A percentile compares a stretch with the other conserved stretches of the same genome.
Evolutionary conservation across 2,329 filamentous ascomycete species (phyloP).

Genomic region (Sporothrix globosa): DNA sequence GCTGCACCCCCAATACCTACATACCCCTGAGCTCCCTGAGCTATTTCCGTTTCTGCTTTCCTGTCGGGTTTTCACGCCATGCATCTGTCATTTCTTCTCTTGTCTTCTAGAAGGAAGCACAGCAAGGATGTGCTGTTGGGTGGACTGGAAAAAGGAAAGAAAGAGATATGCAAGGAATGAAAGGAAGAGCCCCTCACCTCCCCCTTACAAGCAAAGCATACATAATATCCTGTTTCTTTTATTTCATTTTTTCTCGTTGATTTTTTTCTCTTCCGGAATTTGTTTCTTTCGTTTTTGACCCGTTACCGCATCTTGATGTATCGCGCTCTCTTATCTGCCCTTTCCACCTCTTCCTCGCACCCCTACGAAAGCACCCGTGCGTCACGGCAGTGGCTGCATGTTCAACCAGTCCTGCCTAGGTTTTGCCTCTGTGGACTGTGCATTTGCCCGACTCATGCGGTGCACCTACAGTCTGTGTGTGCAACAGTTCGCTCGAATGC

Average conservation of each 20-base stretch:
- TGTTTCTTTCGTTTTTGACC: not conserved
- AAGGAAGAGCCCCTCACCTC: not conserved
- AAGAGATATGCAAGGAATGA: not conserved
- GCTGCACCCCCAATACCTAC: not conserved
- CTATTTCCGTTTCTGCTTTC: not conserved
- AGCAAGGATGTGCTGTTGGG: slow-evolving; percentile 11
- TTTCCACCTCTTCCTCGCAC: not conserved
- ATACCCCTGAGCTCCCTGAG: not conserved
- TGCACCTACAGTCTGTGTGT: slow-evolving; percentile 15
- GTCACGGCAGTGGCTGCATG: not conserved
- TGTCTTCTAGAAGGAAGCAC: slow-evolving; percentile 24
- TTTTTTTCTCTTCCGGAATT: not conserved
- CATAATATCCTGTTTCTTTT: not conserved
- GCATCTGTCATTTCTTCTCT: not conserved
- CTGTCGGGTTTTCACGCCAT: not conserved
- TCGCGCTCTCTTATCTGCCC: not conserved
- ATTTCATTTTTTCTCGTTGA: not conserved
- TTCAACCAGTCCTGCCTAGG: slow-evolving; percentile 18
- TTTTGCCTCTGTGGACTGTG: slow-evolving; percentile 17
- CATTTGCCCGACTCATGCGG: slow-evolving; percentile 22
- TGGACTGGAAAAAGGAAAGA: slow-evolving; percentile 6
- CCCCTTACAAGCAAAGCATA: slow-evolving; percentile 4
- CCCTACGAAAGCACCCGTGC: not conserved
- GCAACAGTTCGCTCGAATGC: slow-evolving; percentile 29
- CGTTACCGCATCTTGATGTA: not conserved